Percentiles rank a stretch among this genome's conserved stretches.
These are phyloP conservation scores for Nakaseomyces nivariensis DNA, from an alignment of 1,139 yeast genomes.

Conservation along the genomic window DNA sequence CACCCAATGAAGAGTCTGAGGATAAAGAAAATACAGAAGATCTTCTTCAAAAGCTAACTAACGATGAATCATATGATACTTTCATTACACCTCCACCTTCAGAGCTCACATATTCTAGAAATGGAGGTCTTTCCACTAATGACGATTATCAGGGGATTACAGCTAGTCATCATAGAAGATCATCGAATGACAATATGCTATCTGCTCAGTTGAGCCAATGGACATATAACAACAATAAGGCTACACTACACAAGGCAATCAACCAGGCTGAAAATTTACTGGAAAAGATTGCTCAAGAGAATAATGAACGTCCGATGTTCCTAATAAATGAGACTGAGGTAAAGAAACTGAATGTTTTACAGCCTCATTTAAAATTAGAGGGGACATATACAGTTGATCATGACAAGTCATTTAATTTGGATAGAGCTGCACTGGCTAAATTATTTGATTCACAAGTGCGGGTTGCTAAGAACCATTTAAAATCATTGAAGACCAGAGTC, in stretches of 20 bases:
- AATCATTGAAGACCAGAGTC: slow-evolving; percentile 70
- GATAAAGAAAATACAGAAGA: slow-evolving; percentile 4
- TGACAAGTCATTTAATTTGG: slow-evolving; percentile 14
- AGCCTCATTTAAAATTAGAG: slow-evolving; percentile 24
- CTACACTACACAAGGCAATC: slow-evolving; percentile 19
- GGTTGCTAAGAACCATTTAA: slow-evolving; percentile 51
- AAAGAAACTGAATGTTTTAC: slow-evolving; percentile 17
- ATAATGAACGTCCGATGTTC: slow-evolving; percentile 22
- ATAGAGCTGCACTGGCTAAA: slow-evolving; percentile 22
- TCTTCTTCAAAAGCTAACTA: neutral
- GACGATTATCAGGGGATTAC: neutral
- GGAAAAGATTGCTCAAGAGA: slow-evolving; percentile 19
- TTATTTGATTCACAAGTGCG: slow-evolving; percentile 22
- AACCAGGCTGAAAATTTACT: slow-evolving; percentile 15
- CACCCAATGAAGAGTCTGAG: neutral
- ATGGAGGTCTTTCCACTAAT: neutral
- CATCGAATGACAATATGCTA: slow-evolving; percentile 16
- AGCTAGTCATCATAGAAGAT: slow-evolving; percentile 1
- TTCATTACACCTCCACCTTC: slow-evolving; percentile 2
- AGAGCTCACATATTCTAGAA: neutral
- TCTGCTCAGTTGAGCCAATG: slow-evolving; percentile 27
- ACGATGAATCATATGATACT: slow-evolving; percentile 5
- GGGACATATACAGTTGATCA: slow-evolving; percentile 15
- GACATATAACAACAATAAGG: slow-evolving; percentile 26
- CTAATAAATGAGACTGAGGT: slow-evolving; percentile 9